These are phyloP conservation scores for Hyaloscypha hepaticicola DNA, from an alignment of 495 filamentous ascomycete genomes.

Conservation along the genomic window DNA sequence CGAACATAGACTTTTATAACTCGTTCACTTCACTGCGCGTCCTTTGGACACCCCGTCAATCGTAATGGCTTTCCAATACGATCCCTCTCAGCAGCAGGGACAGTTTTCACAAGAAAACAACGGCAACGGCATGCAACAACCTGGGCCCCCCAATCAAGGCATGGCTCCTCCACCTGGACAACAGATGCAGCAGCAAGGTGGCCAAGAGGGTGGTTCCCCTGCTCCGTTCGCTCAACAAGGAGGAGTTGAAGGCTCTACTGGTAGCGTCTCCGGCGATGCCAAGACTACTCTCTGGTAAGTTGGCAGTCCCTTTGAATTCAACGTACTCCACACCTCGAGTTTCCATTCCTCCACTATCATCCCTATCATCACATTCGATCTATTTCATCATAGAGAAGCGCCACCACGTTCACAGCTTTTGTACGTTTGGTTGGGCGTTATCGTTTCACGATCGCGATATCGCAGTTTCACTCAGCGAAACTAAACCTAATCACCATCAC, in stretches of 20 bases:
- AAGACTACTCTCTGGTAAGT: conserved; percentile 85
- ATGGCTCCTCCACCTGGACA: conserved; percentile 58
- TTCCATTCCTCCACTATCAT: neutral
- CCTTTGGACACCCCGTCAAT: neutral
- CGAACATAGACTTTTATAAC: neutral
- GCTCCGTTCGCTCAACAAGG: conserved; percentile 35
- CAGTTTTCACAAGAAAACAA: conserved; percentile 27
- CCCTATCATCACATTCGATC: neutral
- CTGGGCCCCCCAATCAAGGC: conserved; percentile 18
- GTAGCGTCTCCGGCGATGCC: conserved; percentile 55
- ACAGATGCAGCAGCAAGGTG: conserved; percentile 52
- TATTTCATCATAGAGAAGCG: neutral
- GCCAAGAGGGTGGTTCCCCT: conserved; percentile 41
- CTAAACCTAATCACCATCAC: neutral
- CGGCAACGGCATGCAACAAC: conserved; percentile 22
- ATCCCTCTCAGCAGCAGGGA: conserved; percentile 26
- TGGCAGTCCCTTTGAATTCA: neutral
- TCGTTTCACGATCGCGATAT: too few species aligned
- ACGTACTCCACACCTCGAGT: neutral
- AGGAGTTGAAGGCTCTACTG: conserved; percentile 39
- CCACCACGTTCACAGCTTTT: too few species aligned
- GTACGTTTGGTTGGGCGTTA: too few species aligned
- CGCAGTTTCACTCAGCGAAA: too few species aligned
- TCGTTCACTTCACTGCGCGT: neutral
- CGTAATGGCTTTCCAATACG: conserved; percentile 27